These are phyloP conservation scores for Dentipellis fragilis DNA, from an alignment of 768 basidiomycete species.

Conservation along the genomic window DNA sequence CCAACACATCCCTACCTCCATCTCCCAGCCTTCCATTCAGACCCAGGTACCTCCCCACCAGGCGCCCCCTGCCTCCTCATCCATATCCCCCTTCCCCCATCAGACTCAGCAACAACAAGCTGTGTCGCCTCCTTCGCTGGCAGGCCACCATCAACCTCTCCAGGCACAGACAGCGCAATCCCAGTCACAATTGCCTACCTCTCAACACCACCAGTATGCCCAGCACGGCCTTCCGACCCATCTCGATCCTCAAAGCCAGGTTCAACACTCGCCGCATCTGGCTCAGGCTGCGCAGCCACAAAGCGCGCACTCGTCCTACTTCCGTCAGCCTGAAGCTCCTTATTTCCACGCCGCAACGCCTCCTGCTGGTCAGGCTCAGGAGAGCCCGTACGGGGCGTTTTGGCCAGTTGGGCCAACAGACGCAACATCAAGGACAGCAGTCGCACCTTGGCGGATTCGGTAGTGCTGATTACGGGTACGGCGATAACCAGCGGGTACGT, in stretches of 20 bases:
- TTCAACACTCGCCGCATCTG: conserved; percentile 29
- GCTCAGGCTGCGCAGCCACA: conserved; percentile 22
- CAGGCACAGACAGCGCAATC: conserved; percentile 28
- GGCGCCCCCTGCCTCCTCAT: conserved; percentile 19
- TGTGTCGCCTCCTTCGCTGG: conserved; percentile 14
- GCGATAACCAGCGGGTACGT: conserved; percentile 54
- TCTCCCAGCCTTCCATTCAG: conserved; percentile 21
- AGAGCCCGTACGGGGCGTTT: conserved; percentile 58
- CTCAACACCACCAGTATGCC: conserved; percentile 39
- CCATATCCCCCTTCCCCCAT: conserved; percentile 22
- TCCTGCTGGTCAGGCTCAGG: conserved; percentile 53
- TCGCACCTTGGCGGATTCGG: conserved; percentile 46
- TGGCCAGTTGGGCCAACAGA: conserved; percentile 48
- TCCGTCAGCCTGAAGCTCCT: conserved; percentile 57
- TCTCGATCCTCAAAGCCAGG: conserved; percentile 45
- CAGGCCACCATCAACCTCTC: conserved; percentile 25
- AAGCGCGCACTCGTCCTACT: conserved; percentile 47
- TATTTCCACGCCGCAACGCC: conserved; percentile 78
- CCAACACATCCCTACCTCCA: conserved; percentile 19
- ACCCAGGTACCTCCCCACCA: conserved; percentile 17
- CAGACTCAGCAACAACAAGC: conserved; percentile 15
- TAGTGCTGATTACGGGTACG: conserved; percentile 58
- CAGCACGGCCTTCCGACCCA: conserved; percentile 61
- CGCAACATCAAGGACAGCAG: conserved; percentile 49
- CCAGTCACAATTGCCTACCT: conserved; percentile 20